Conservation (phyloP, 495 filamentous ascomycete genomes). For the Annulohypoxylon bovei region DNA sequence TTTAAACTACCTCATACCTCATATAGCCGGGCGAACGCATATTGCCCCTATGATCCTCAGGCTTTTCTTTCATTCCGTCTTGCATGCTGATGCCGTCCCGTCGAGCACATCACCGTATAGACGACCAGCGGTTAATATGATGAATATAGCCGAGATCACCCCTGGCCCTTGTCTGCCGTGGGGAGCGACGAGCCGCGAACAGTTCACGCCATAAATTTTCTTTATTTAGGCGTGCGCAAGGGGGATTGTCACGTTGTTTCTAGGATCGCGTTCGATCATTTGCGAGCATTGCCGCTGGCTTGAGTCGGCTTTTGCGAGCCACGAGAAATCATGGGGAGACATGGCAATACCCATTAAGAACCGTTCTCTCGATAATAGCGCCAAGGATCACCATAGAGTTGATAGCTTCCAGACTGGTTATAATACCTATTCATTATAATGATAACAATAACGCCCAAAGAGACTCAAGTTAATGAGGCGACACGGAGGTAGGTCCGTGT, state of each 20-base stretch:
- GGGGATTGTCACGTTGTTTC: slow-evolving; percentile 16
- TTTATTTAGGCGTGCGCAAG: not conserved
- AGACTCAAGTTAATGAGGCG: too few species aligned
- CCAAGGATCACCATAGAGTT: too few species aligned
- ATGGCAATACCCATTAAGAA: too few species aligned
- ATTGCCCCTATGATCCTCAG: slow-evolving; percentile 4
- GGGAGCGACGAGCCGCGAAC: slow-evolving; percentile 18
- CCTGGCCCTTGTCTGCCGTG: slow-evolving; percentile 13
- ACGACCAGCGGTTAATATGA: slow-evolving; percentile 34
- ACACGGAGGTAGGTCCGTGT: not conserved
- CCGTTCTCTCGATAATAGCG: too few species aligned
- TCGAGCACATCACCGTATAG: slow-evolving; percentile 17
- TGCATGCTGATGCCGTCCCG: slow-evolving; percentile 24
- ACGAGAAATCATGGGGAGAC: not conserved
- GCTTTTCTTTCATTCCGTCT: slow-evolving; percentile 1
- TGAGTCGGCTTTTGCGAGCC: not conserved
- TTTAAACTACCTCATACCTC: slow-evolving; percentile 23
- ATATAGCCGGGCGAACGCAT: slow-evolving; percentile 14
- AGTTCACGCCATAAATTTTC: not conserved
- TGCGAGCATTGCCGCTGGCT: slow-evolving; percentile 6
- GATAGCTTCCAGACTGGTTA: too few species aligned
- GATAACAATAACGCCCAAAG: too few species aligned
- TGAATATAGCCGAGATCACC: slow-evolving; percentile 41
- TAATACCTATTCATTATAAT: too few species aligned
- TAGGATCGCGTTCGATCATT: not conserved